phyloP scores from a whole-genome alignment of 2,329 filamentous ascomycete species.

The Phoma herbarum region DNA sequence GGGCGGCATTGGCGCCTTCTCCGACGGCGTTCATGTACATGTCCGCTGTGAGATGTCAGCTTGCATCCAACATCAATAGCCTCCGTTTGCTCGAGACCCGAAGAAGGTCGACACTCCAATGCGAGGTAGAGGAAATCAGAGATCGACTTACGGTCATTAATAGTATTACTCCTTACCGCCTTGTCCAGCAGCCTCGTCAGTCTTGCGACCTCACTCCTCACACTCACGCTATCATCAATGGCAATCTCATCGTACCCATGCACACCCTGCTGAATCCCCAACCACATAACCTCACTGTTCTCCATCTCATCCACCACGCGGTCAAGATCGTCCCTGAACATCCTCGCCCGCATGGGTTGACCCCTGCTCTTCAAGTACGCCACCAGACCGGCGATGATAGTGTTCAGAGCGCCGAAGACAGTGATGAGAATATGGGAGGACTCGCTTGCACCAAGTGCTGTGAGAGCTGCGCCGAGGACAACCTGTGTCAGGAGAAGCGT shows the following conservation, averaged over 20 bases:
- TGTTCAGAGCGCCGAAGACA: slow-evolving; percentile 53
- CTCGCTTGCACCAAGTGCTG: slow-evolving; percentile 49
- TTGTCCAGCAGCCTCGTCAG: slow-evolving; percentile 33
- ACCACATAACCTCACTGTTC: slow-evolving; percentile 55
- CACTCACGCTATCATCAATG: slow-evolving; percentile 54
- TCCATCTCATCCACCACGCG: slow-evolving; percentile 55
- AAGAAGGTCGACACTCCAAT: background rate
- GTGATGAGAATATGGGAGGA: slow-evolving; percentile 51
- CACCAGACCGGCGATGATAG: slow-evolving; percentile 53
- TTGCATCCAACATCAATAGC: background rate
- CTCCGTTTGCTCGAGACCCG: background rate
- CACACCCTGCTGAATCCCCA: slow-evolving; percentile 53
- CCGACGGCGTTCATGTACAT: slow-evolving; percentile 26
- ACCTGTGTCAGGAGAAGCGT: slow-evolving; percentile 51
- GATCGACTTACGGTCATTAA: slow-evolving; percentile 30
- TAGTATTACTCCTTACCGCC: slow-evolving; percentile 32
- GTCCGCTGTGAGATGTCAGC: slow-evolving; percentile 11
- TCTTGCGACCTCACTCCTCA: slow-evolving; percentile 31
- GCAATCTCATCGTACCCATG: slow-evolving; percentile 59
- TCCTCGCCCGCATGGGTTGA: slow-evolving; percentile 52
- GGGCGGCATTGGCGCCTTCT: slow-evolving; percentile 21
- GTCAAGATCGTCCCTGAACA: slow-evolving; percentile 54
- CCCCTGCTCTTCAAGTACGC: slow-evolving; percentile 53
- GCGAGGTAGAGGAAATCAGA: background rate
- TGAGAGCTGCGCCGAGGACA: slow-evolving; percentile 53